Evolutionary conservation across 495 filamentous ascomycete species (phyloP), one percentile per base, ranked within the genome.

Genomic region (Aspergillus leporis): DNA sequence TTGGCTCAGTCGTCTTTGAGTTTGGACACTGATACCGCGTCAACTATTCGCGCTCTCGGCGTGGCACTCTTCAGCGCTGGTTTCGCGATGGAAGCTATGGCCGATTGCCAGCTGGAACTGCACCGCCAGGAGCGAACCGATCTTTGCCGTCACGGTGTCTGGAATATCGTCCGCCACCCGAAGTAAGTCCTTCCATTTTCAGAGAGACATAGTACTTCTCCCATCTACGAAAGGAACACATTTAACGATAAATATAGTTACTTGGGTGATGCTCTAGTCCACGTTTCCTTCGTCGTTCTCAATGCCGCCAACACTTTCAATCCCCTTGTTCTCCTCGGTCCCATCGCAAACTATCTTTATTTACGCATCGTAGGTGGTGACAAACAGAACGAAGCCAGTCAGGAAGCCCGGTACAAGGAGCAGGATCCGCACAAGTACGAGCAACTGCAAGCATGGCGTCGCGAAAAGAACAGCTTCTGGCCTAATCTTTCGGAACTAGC

Each of bases 131-230:
- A 77, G 60, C 32, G 71, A 31, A 31, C 52, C 5, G 66, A 69
- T 56, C 66, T 82, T 49, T 78, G 77, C 53, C 74, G 74, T 21
- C 74, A 82, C 28, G 82, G 83, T 2, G 82, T 87, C 16, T 85
- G 83, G 83, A 80, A 81, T 53, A 68, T 86, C 40, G 82, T 85
- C 9, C 70, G 84, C 30, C 82, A 85, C 71, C 83, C 83, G 0
- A 85, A 85, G 83, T 85, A 70, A 67, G 82, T 74, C 23, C 8
- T 45, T 21, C 22, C n/a, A 30, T 7, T 19, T n/a, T n/a, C n/a
- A n/a, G n/a, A n/a, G n/a, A n/a, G n/a, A n/a, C n/a, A n/a, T n/a
- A n/a, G n/a, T n/a, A n/a, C n/a, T n/a, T 45, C 14, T 14, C 8
- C 6, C 25, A 45, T 23, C 14, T 5, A 50, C 30, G 5, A 40